Evolutionary conservation across 1,284 basidiomycete genomes (phyloP).

Genomic region (Schizophyllum amplum): DNA sequence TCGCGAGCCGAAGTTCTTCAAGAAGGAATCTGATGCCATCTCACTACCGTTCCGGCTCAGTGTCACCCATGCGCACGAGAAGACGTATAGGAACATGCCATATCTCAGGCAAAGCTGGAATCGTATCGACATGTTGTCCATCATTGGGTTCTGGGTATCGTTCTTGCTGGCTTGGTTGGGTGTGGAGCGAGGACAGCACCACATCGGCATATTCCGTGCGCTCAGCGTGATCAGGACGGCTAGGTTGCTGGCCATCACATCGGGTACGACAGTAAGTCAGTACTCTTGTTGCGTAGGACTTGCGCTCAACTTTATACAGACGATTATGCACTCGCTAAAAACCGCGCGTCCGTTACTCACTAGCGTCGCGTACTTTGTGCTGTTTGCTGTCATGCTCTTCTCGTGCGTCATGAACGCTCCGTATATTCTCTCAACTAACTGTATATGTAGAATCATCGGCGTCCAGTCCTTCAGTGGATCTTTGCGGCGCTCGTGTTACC

Average conservation of each 20-base stretch:
- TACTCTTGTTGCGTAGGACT: constrained; percentile 31
- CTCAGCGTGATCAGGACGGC: constrained; percentile 83
- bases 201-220: constrained; percentile 87
- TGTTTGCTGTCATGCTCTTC: constrained; percentile 88
- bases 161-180: constrained; percentile 66
- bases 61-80: constrained; percentile 44
- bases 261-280: constrained; percentile 62
- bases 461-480: constrained; percentile 88
- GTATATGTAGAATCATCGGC: constrained; percentile 70
- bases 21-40: constrained; percentile 29
- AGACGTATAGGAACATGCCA: constrained; percentile 59
- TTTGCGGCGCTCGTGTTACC: constrained; percentile 56
- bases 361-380: constrained; percentile 84
- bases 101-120: constrained; percentile 95
- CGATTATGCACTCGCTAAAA: constrained; percentile 92
- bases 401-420: constrained; percentile 44
- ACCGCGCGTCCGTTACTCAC: constrained; percentile 82
- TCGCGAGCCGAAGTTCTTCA: constrained; percentile 30
- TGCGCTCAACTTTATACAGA: constrained; percentile 27
- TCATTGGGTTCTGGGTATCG: constrained; percentile 76
- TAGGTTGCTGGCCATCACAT: constrained; percentile 81
- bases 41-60: constrained; percentile 63
- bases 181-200: constrained; percentile 55
- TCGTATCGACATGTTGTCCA: constrained; percentile 83
- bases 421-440: constrained; percentile 4